Evolutionary conservation across 225 moss, liverwort and hornwort species (phyloP), one percentile per base, ranked within the genome.

Genomic region (Sphagnum tenellum): DNA sequence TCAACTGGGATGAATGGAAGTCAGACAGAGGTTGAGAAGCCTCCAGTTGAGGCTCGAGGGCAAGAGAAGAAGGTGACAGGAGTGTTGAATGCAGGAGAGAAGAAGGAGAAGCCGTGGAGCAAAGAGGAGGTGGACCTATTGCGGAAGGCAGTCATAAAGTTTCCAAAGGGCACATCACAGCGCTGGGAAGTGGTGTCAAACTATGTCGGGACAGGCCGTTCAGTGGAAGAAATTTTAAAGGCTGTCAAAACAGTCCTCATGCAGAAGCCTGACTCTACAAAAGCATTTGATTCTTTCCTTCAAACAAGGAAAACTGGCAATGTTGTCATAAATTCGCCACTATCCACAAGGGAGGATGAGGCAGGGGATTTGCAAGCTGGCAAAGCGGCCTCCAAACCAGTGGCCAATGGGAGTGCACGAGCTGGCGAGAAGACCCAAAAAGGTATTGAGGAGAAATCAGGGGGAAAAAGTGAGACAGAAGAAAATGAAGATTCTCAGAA

Each of bases 171-270:
- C 55, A 96, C 96, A 4, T 87, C 85, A 13, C 96, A 96, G 78
- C 92, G 96, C 48, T 96, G 96, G 96, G 96, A 96, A 71, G 92
- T 96, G 8, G 90, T 96, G n/a, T 70, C 92, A 3, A 83, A 61
- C 51, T 96, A 90, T 52, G 53, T 96, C 9, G 96, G 96, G 49
- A 92, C 96, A 4, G 81, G 81, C 64, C 84, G 96, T 47, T 74
- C 81, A 4, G 92, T 92, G 59, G 92, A 96, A 50, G 96, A 96
- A 69, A 90, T 96, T 64, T 44, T 89, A 61, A 85, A 73, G 62
- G 96, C 84, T 47, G 78, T 96, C 2, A 96, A 92, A 71, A 85
- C 88, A 6, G 88, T 86, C 8, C 88, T 96, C 44, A 45, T 88
- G 64, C 84, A 87, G 72, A 96, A 96, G 52, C 96, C 96, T 5